Percentiles rank a stretch among this genome's conserved stretches.
Evolutionary conservation across 495 filamentous ascomycete genomes (phyloP).

Genomic region (Trichoderma erinaceum): DNA sequence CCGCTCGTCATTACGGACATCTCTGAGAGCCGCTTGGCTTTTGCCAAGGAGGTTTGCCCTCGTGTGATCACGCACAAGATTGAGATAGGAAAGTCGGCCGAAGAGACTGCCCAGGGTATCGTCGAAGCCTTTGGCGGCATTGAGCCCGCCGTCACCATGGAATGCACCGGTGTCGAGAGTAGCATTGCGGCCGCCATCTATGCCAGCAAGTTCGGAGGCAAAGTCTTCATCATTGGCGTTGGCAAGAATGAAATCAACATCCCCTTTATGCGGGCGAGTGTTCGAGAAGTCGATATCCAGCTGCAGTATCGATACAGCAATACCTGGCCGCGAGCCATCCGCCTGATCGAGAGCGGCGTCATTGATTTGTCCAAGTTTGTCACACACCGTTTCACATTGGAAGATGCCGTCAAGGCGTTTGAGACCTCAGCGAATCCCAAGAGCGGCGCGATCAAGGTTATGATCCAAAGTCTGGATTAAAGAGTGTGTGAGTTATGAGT

Average conservation of each 20-base stretch:
- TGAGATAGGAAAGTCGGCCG: slow-evolving; percentile 54
- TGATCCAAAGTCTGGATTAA: slow-evolving; percentile 64
- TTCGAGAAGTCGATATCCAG: slow-evolving; percentile 85
- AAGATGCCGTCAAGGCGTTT: slow-evolving; percentile 86
- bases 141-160: slow-evolving; percentile 69
- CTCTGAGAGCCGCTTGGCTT: slow-evolving; percentile 72
- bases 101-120: slow-evolving; percentile 62
- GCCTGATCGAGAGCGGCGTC: slow-evolving; percentile 74
- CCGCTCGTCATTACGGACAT: slow-evolving; percentile 91
- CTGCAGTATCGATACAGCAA: slow-evolving; percentile 96
- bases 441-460: slow-evolving; percentile 92
- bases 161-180: slow-evolving; percentile 92
- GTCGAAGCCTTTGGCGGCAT: slow-evolving; percentile 60
- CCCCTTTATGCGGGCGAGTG: slow-evolving; percentile 86
- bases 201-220: slow-evolving; percentile 84
- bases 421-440: slow-evolving; percentile 78
- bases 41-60: slow-evolving; percentile 74
- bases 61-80: slow-evolving; percentile 72
- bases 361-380: slow-evolving; percentile 74
- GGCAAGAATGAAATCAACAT: slow-evolving; percentile 91
- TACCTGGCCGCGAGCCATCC: slow-evolving; percentile 90
- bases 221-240: slow-evolving; percentile 89
- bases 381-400: slow-evolving; percentile 78
- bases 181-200: slow-evolving; percentile 79
- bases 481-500: neutral